Percentiles rank a stretch among this genome's conserved stretches.
Evolutionary conservation across 2,329 filamentous ascomycete species (phyloP).

Genomic region (Sclerotinia spermophila): DNA sequence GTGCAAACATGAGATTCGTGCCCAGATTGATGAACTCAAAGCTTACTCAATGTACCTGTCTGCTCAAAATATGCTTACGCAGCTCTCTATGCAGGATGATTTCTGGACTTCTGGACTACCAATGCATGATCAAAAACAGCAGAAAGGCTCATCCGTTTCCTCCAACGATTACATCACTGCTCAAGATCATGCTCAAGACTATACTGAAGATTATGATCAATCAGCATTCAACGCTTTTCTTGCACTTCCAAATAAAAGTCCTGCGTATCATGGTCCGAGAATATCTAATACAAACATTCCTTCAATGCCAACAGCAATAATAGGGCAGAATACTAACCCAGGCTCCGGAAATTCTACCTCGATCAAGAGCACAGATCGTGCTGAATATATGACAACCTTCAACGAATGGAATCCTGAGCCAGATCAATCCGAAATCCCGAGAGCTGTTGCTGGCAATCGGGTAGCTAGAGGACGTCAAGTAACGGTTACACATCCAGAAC

Average conservation of each 20-base stretch:
- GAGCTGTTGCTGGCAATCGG: background rate
- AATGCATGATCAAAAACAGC: background rate
- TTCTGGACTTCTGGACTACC: background rate
- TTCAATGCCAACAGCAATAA: background rate
- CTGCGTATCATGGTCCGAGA: background rate
- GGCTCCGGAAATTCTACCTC: background rate
- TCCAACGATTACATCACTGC: background rate
- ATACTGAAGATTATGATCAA: background rate
- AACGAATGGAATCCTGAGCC: background rate
- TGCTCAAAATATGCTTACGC: background rate
- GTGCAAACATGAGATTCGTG: no score
- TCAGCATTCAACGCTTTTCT: background rate
- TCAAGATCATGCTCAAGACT: background rate
- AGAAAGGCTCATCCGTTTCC: background rate
- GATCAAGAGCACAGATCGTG: background rate
- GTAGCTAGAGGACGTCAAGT: background rate
- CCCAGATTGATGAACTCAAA: background rate
- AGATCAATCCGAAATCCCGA: background rate
- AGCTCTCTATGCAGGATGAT: background rate
- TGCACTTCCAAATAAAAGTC: background rate
- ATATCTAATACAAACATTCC: background rate
- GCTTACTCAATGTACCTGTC: background rate
- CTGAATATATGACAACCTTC: background rate
- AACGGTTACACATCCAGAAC: background rate
- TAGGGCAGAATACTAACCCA: background rate